Percentiles rank a stretch among this genome's conserved stretches.
Evolutionary conservation across 768 basidiomycete genomes (phyloP).

Genomic region (Pulveroboletus sp.): DNA sequence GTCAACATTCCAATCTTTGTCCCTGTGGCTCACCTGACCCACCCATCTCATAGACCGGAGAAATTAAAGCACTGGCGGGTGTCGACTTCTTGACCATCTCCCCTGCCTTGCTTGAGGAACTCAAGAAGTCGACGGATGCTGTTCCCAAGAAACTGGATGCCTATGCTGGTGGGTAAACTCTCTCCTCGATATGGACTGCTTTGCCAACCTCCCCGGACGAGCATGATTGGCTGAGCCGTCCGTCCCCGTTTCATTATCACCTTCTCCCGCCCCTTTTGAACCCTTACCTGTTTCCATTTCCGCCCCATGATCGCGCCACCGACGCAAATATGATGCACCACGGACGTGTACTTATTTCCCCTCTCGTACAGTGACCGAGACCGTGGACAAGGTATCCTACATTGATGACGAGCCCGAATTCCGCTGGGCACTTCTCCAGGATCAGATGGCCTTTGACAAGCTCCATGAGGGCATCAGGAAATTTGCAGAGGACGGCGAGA

Average conservation of each 20-base stretch:
- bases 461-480: constrained; percentile 97
- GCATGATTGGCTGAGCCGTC: constrained; percentile 9
- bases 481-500: constrained; percentile 92
- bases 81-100: constrained; percentile 98
- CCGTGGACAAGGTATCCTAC: constrained; percentile 73
- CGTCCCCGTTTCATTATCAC: neutral
- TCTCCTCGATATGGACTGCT: constrained; percentile 1
- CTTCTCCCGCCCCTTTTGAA: neutral
- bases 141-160: constrained; percentile 86
- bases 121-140: constrained; percentile 70
- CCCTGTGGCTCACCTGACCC: constrained; percentile 1
- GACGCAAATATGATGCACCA: too few relatives aligned
- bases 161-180: constrained; percentile 44
- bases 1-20: constrained; percentile 29
- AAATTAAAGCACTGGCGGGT: constrained; percentile 93
- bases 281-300: neutral
- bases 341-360: too few relatives aligned
- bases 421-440: constrained; percentile 90
- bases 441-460: constrained; percentile 98
- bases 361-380: constrained; percentile 56
- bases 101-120: constrained; percentile 85
- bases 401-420: constrained; percentile 94
- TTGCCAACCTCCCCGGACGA: neutral
- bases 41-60: constrained; percentile 54
- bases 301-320: neutral